Percentiles rank a stretch among this genome's conserved stretches.
Evolutionary conservation across 208 protist genomes (phyloP).

Genomic region (Borovskyia barvae): DNA sequence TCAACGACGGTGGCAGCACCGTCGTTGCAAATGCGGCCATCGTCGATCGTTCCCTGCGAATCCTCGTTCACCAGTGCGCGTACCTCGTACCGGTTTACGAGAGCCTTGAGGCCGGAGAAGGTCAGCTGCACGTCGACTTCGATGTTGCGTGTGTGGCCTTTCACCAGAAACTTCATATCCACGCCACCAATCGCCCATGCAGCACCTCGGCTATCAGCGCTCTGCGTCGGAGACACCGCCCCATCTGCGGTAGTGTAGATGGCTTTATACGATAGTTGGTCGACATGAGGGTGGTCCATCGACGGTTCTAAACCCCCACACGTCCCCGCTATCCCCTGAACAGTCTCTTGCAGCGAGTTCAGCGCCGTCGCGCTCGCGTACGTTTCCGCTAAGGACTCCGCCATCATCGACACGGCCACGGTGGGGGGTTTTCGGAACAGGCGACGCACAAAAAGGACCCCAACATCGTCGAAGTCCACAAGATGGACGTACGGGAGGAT

Average conservation of each 20-base stretch:
- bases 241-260: constrained; percentile 10
- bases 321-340: constrained; percentile 41
- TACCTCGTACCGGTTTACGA: constrained; percentile 62
- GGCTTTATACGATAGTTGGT: constrained; percentile 19
- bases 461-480: constrained; percentile 74
- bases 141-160: constrained; percentile 43
- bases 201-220: neutral
- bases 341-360: constrained; percentile 39
- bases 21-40: too few species aligned
- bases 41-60: constrained; percentile 54
- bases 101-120: constrained; percentile 55
- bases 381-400: constrained; percentile 42
- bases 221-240: constrained; percentile 2
- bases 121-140: constrained; percentile 62
- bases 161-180: constrained; percentile 61
- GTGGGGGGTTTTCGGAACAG: constrained; percentile 51
- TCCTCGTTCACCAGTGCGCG: constrained; percentile 50
- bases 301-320: constrained; percentile 31
- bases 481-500: constrained; percentile 58
- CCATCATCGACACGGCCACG: constrained; percentile 66
- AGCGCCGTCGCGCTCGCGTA: constrained; percentile 26
- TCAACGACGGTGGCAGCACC: too few species aligned
- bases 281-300: constrained; percentile 23
- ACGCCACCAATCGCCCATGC: constrained; percentile 33
- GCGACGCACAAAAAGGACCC: constrained; percentile 59